phyloP scores from a whole-genome alignment of 768 basidiomycete genomes.

The Mycena latifolia region DNA sequence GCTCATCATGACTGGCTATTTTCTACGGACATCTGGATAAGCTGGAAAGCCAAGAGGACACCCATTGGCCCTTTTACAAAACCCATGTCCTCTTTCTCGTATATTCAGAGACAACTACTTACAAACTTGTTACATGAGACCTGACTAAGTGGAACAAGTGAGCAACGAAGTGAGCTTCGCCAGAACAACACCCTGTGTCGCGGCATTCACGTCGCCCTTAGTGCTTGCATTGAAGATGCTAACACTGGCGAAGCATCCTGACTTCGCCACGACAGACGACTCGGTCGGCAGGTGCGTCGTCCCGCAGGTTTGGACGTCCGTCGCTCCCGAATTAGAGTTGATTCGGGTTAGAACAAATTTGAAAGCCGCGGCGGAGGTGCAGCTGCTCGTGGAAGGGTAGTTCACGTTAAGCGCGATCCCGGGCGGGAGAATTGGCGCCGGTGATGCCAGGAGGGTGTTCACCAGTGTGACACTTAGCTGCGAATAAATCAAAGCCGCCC shows the following conservation, averaged over 20 bases:
- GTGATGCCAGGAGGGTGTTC: conserved; percentile 44
- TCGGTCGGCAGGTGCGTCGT: conserved; percentile 57
- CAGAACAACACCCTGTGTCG: conserved; percentile 54
- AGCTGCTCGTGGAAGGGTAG: conserved; percentile 54
- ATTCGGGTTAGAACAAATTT: conserved; percentile 61
- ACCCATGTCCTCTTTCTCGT: too few species aligned
- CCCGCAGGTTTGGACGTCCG: conserved; percentile 61
- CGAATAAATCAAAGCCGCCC: conserved; percentile 57
- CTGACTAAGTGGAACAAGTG: conserved; percentile 39
- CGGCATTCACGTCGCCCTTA: conserved; percentile 58
- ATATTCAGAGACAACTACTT: too few species aligned
- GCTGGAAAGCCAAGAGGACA: too few species aligned
- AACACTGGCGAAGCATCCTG: conserved; percentile 58
- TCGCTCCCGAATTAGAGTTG: conserved; percentile 41
- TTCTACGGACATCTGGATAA: too few species aligned
- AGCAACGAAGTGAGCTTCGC: conserved; percentile 50
- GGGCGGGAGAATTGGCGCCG: conserved; percentile 53
- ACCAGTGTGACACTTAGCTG: conserved; percentile 56
- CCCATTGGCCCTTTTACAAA: too few species aligned
- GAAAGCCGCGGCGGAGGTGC: conserved; percentile 52
- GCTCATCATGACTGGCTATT: too few species aligned
- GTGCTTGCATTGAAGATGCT: conserved; percentile 58
- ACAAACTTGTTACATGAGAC: conserved; percentile 21
- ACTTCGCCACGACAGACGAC: conserved; percentile 47
- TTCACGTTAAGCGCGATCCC: conserved; percentile 62